A percentile compares a stretch with the other conserved stretches of the same genome.
These are phyloP conservation scores for Scheffersomyces illinoinensis DNA, from an alignment of 1,139 yeast species.

Conservation along the genomic window DNA sequence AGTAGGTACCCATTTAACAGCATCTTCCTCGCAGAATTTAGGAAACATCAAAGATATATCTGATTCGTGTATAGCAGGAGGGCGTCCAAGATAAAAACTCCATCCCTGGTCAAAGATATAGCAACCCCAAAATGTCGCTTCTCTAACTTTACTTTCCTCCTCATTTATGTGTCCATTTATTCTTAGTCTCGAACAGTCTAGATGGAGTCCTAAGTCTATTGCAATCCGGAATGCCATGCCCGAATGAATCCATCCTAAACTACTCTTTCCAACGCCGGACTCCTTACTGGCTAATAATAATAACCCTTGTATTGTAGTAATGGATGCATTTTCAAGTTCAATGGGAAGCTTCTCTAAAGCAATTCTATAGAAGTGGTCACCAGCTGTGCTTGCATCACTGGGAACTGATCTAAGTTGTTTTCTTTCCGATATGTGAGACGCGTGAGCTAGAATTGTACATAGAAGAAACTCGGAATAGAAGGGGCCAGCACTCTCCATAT, in stretches of 20 bases:
- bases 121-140: conserved; percentile 13
- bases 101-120: conserved; percentile 13
- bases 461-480: conserved; percentile 10
- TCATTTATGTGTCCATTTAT: conserved; percentile 6
- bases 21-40: conserved; percentile 2
- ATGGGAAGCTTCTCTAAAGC: conserved; percentile 10
- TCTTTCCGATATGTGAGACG: conserved; percentile 7
- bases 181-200: conserved; percentile 5
- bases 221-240: conserved; percentile 13
- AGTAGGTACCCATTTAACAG: conserved; percentile 7
- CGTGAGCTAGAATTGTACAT: conserved; percentile 9
- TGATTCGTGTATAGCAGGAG: conserved; percentile 8
- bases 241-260: conserved; percentile 12
- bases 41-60: conserved; percentile 8
- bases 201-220: conserved; percentile 11
- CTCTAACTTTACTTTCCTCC: conserved; percentile 9
- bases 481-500: conserved; percentile 10
- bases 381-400: conserved; percentile 5
- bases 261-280: conserved; percentile 10
- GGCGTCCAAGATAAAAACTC: conserved; percentile 12
- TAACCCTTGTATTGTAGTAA: conserved; percentile 12
- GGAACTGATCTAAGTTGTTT: background rate
- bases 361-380: conserved; percentile 7
- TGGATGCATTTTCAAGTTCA: conserved; percentile 10
- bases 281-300: conserved; percentile 11